These are phyloP conservation scores for Escovopsis weberi DNA, from an alignment of 2,329 filamentous ascomycete species.

Conservation along the genomic window DNA sequence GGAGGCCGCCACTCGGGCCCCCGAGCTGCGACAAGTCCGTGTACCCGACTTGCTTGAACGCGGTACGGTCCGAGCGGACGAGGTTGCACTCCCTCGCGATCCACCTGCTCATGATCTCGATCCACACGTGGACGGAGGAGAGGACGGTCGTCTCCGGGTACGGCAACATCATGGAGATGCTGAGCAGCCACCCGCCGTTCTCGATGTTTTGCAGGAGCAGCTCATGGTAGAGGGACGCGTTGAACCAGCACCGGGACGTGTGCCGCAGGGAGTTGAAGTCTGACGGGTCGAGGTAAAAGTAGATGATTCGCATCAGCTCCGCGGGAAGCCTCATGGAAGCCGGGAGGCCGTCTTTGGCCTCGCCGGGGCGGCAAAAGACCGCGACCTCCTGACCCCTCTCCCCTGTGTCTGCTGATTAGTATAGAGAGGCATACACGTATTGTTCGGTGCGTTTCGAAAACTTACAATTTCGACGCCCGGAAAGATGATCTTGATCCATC, in stretches of 20 bases:
- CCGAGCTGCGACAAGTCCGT: slow-evolving; percentile 19
- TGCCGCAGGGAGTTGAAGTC: slow-evolving; percentile 47
- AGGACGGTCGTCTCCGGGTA: slow-evolving; percentile 9
- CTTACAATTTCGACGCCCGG: background rate
- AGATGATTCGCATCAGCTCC: slow-evolving; percentile 25
- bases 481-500: background rate
- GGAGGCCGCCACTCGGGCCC: slow-evolving; percentile 14
- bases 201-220: slow-evolving; percentile 39
- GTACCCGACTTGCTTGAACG: slow-evolving; percentile 19
- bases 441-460: too few relatives aligned
- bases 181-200: slow-evolving; percentile 38
- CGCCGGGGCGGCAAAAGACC: background rate
- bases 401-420: too few relatives aligned
- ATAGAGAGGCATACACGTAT: too few relatives aligned
- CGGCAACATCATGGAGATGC: slow-evolving; percentile 14
- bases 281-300: slow-evolving; percentile 16
- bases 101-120: slow-evolving; percentile 25
- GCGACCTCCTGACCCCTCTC: background rate
- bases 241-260: slow-evolving; percentile 45
- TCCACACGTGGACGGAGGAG: slow-evolving; percentile 10
- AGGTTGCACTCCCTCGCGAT: slow-evolving; percentile 25
- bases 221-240: slow-evolving; percentile 34
- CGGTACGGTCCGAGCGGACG: slow-evolving; percentile 7
- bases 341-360: slow-evolving; percentile 5
- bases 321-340: slow-evolving; percentile 16